Conservation (phyloP, 2,329 filamentous ascomycete genomes). For the Seiridium unicorne region DNA sequence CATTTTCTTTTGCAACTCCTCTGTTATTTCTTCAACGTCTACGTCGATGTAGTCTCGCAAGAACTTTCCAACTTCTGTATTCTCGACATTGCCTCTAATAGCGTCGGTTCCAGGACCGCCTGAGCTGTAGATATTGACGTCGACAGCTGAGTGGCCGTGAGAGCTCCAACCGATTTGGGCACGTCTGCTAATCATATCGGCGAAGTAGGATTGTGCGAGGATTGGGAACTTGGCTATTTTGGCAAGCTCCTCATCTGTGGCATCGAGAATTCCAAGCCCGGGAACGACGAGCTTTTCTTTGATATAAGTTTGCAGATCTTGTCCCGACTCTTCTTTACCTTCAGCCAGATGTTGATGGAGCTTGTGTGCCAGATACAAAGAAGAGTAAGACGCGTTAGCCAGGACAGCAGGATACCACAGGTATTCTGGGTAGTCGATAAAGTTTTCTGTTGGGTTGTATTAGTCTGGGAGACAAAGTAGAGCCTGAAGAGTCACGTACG, state of each 20-base stretch:
- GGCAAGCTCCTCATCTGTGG: slow-evolving; percentile 68
- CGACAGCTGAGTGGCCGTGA: slow-evolving; percentile 88
- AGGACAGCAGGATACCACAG: slow-evolving; percentile 82
- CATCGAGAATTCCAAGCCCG: slow-evolving; percentile 76
- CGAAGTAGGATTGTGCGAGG: slow-evolving; percentile 59
- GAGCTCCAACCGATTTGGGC: slow-evolving; percentile 93
- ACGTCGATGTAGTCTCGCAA: slow-evolving; percentile 76
- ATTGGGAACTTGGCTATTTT: slow-evolving; percentile 59
- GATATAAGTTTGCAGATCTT: slow-evolving; percentile 62
- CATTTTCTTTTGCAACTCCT: slow-evolving; percentile 65
- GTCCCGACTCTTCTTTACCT: slow-evolving; percentile 20
- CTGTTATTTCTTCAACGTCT: slow-evolving; percentile 75
- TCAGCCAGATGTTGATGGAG: slow-evolving; percentile 58
- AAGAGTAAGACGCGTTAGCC: slow-evolving; percentile 72
- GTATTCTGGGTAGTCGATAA: slow-evolving; percentile 54
- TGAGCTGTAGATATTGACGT: slow-evolving; percentile 94
- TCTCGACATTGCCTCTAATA: slow-evolving; percentile 86
- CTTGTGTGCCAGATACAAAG: slow-evolving; percentile 66
- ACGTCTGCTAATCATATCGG: slow-evolving; percentile 82
- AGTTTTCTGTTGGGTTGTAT: slow-evolving; percentile 39
- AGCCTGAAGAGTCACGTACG: slow-evolving; percentile 47
- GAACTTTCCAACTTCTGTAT: slow-evolving; percentile 87
- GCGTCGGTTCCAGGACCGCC: slow-evolving; percentile 61
- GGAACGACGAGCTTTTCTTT: slow-evolving; percentile 63
- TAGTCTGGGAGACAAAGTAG: slow-evolving; percentile 38